These are phyloP conservation scores for Purshia tridentata DNA, from an alignment of 306 rosid species.

Conservation along the genomic window DNA sequence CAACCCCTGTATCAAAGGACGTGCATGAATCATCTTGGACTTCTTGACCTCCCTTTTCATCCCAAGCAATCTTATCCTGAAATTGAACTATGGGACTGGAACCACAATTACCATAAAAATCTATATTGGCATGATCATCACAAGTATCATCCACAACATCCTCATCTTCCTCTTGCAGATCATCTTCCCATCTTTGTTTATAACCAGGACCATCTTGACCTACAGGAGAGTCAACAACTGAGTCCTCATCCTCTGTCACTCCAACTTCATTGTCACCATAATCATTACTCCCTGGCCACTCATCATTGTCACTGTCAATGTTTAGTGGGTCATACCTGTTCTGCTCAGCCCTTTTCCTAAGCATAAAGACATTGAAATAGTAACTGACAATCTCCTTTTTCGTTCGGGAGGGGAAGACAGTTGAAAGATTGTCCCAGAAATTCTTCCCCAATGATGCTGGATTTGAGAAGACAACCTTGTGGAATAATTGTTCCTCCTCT, in stretches of 20 bases:
- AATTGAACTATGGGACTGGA: conserved; percentile 26
- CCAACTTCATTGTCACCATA: conserved; percentile 47
- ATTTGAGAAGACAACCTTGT: conserved; percentile 62
- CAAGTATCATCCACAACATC: conserved; percentile 36
- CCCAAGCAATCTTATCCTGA: conserved; percentile 35
- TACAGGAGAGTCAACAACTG: conserved; percentile 62
- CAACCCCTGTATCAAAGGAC: conserved; percentile 41
- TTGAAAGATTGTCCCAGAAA: conserved; percentile 69
- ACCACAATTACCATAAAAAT: conserved; percentile 22
- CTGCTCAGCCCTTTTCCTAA: conserved; percentile 74
- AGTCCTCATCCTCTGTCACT: conserved; percentile 62
- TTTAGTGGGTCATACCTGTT: conserved; percentile 50
- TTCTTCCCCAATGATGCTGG: conserved; percentile 62
- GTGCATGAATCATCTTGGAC: conserved; percentile 58
- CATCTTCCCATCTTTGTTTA: conserved; percentile 31
- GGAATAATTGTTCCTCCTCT: conserved; percentile 66
- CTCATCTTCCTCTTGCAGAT: conserved; percentile 42
- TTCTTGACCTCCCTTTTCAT: conserved; percentile 41
- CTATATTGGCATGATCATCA: conserved; percentile 20
- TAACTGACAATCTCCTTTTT: conserved; percentile 82
- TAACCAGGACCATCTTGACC: conserved; percentile 31
- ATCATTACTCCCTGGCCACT: conserved; percentile 66
- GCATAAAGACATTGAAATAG: conserved; percentile 89
- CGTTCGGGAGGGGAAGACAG: conserved; percentile 57
- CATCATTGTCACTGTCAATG: conserved; percentile 88